Evolutionary conservation across 257 asterid species (phyloP).

Genomic region (Parsonsia alboflavescens): DNA sequence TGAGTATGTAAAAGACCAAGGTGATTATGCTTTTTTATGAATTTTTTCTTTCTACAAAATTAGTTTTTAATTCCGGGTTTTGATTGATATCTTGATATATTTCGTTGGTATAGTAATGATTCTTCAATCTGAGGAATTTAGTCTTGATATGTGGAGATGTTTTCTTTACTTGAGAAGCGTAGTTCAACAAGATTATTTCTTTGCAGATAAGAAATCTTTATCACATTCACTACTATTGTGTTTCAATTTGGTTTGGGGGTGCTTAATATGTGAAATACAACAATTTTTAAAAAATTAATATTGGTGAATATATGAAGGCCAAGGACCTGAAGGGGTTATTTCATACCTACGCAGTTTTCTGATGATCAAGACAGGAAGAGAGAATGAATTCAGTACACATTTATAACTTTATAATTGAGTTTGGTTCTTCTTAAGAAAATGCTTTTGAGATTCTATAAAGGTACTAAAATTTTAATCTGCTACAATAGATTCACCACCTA

Average conservation of each 20-base stretch:
- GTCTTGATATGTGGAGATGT: background rate
- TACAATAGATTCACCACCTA: background rate
- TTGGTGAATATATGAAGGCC: too few relatives aligned
- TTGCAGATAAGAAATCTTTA: background rate
- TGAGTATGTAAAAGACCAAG: conserved; percentile 85
- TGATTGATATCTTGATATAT: background rate
- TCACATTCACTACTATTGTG: background rate
- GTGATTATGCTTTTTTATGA: conserved; percentile 18
- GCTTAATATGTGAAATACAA: background rate
- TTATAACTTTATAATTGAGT: background rate
- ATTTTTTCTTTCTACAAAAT: background rate
- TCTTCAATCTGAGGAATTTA: background rate
- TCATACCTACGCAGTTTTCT: background rate
- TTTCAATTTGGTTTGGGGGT: background rate
- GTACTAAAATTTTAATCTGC: background rate
- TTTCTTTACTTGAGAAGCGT: background rate
- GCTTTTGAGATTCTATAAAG: background rate
- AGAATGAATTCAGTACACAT: background rate
- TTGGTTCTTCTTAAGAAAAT: background rate
- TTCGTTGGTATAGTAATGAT: background rate
- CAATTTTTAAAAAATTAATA: too few relatives aligned
- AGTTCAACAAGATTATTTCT: background rate
- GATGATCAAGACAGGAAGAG: background rate
- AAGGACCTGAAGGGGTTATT: background rate
- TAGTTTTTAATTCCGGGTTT: conserved; percentile 10